Percentiles rank a stretch among this genome's conserved stretches.
Conservation (phyloP, 306 rosid genomes). For the Myrica gale region DNA sequence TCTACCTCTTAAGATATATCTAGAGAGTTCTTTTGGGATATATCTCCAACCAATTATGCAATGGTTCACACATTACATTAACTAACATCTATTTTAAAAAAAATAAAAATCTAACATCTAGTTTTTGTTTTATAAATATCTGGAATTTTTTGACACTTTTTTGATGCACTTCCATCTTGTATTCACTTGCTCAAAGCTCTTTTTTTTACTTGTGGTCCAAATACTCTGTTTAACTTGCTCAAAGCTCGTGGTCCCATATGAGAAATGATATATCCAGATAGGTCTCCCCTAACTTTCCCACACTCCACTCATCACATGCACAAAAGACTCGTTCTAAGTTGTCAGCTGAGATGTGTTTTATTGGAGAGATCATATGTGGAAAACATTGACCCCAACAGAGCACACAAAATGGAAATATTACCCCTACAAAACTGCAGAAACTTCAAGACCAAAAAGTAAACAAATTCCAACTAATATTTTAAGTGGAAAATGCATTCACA, state of each 20-base stretch:
- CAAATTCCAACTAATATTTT: background rate
- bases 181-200: constrained; percentile 23
- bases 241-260: constrained; percentile 40
- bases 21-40: background rate
- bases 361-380: background rate
- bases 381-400: background rate
- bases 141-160: no score
- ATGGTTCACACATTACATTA: no score
- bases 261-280: background rate
- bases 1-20: background rate
- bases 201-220: no score
- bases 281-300: background rate
- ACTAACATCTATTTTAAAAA: no score
- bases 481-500: constrained; percentile 16
- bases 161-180: constrained; percentile 6
- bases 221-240: constrained; percentile 6
- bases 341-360: background rate
- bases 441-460: background rate
- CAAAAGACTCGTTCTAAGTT: no score
- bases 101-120: no score
- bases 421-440: background rate
- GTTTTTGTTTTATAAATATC: no score
- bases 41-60: no score
- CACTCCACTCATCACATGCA: no score
- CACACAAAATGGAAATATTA: no score